phyloP scores from a whole-genome alignment of 2,329 filamentous ascomycete genomes.

The Parastagonospora nodorum region DNA sequence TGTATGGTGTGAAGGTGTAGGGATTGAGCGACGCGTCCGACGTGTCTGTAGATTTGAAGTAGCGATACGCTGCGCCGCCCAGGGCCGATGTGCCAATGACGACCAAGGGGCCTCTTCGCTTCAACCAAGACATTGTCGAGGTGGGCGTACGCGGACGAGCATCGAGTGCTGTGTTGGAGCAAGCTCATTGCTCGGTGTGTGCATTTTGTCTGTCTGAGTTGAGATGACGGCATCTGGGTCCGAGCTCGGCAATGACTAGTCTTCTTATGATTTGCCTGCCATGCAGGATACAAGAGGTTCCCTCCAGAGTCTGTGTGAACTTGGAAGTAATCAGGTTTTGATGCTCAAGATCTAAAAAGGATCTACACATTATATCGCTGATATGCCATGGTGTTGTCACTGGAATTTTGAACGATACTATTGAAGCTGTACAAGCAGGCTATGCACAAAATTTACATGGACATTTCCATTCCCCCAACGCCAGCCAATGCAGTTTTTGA shows the following conservation, averaged over 20 bases:
- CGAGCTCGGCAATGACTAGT: conserved; percentile 1
- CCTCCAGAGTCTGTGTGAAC: no score
- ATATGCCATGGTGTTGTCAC: no score
- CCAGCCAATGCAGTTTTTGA: background rate
- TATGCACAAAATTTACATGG: background rate
- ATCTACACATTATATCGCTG: no score
- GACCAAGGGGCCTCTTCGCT: conserved; percentile 36
- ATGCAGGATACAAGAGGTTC: no score
- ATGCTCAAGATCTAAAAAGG: no score
- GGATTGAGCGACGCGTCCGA: conserved; percentile 57
- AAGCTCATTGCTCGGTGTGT: background rate
- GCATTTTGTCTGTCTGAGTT: background rate
- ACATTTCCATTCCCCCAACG: background rate
- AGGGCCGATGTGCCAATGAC: conserved; percentile 40
- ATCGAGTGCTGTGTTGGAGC: background rate
- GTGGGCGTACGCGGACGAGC: background rate
- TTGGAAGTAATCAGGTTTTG: no score
- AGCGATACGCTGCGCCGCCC: conserved; percentile 43
- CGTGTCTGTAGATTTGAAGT: conserved; percentile 22
- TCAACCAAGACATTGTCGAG: conserved; percentile 35
- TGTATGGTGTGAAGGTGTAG: conserved; percentile 68
- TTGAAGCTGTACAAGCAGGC: background rate
- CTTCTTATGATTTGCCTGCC: no score
- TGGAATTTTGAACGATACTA: no score
- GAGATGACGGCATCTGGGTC: conserved; percentile 11